Conservation (phyloP, 306 rosid genomes). For the Prunus fruticosa region DNA sequence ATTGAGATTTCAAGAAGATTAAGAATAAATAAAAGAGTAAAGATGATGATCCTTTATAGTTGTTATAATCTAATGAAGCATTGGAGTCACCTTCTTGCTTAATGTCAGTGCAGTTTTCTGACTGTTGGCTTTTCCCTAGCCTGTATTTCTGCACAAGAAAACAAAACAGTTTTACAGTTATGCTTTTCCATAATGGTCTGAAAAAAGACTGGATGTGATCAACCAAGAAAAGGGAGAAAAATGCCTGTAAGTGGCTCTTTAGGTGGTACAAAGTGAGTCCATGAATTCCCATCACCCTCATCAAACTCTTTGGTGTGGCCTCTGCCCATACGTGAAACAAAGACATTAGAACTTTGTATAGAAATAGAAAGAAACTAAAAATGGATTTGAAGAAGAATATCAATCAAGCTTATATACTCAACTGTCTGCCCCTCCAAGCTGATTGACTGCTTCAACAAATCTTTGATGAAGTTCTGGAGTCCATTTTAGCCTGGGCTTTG, state of each 20-base stretch:
- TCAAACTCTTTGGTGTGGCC: constrained; percentile 94
- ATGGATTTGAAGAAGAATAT: background rate
- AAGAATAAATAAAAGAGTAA: background rate
- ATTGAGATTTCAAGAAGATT: background rate
- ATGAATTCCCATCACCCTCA: constrained; percentile 84
- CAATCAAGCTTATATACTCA: constrained; percentile 38
- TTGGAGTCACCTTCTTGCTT: constrained; percentile 59
- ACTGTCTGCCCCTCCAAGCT: constrained; percentile 96
- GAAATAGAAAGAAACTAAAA: background rate
- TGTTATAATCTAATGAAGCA: background rate
- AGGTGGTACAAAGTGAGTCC: constrained; percentile 93
- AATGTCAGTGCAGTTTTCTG: constrained; percentile 51
- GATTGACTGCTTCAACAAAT: constrained; percentile 72
- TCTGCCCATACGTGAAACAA: constrained; percentile 46
- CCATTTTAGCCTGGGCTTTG: constrained; percentile 97
- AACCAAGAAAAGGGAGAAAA: constrained; percentile 13
- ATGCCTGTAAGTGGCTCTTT: constrained; percentile 98
- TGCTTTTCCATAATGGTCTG: background rate
- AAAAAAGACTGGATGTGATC: constrained; percentile 12
- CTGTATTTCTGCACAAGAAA: constrained; percentile 67
- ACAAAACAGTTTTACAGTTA: constrained; percentile 12
- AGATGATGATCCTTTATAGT: background rate
- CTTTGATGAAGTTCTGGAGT: constrained; percentile 86
- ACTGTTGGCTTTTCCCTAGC: constrained; percentile 70
- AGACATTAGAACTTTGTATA: constrained; percentile 9